Conservation (phyloP, 768 basidiomycete species). For the Amanita pseudoporphyria region DNA sequence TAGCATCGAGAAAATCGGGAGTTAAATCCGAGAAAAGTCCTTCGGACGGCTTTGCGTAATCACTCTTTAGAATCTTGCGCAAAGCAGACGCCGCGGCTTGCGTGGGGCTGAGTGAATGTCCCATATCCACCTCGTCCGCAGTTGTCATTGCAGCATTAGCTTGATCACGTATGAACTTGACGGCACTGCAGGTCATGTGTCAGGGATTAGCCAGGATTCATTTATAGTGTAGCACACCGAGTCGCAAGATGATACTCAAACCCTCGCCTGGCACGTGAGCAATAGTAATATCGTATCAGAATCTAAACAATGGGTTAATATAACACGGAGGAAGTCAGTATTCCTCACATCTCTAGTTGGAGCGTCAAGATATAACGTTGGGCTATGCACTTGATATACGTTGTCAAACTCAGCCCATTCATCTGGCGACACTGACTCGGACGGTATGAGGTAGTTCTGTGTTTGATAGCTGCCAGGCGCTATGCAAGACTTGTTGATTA, state of each 20-base stretch:
- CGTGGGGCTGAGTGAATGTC: slow-evolving; percentile 34
- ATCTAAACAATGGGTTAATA: slow-evolving; percentile 38
- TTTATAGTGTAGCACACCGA: slow-evolving; percentile 36
- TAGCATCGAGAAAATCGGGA: slow-evolving; percentile 22
- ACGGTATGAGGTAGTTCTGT: slow-evolving; percentile 54
- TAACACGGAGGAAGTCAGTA: background rate
- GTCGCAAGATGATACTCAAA: slow-evolving; percentile 87
- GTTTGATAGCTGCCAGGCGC: slow-evolving; percentile 19
- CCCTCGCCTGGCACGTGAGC: slow-evolving; percentile 62
- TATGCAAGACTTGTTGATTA: slow-evolving; percentile 33
- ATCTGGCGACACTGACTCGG: slow-evolving; percentile 53
- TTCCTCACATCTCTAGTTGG: slow-evolving; percentile 66
- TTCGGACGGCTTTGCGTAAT: slow-evolving; percentile 38
- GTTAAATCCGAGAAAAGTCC: slow-evolving; percentile 23
- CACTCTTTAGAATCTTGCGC: slow-evolving; percentile 53
- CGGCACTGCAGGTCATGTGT: slow-evolving; percentile 40
- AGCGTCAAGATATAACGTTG: slow-evolving; percentile 69
- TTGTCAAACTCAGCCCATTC: slow-evolving; percentile 83
- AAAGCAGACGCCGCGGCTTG: slow-evolving; percentile 61
- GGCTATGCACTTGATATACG: slow-evolving; percentile 86
- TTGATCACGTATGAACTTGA: slow-evolving; percentile 84
- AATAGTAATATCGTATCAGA: slow-evolving; percentile 82
- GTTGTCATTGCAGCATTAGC: slow-evolving; percentile 37
- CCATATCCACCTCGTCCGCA: slow-evolving; percentile 16
- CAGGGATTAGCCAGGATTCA: background rate